Percentiles rank a stretch among this genome's conserved stretches.
These are phyloP conservation scores for Amylostereum chailletii DNA, from an alignment of 1,284 basidiomycete genomes.

Conservation along the genomic window DNA sequence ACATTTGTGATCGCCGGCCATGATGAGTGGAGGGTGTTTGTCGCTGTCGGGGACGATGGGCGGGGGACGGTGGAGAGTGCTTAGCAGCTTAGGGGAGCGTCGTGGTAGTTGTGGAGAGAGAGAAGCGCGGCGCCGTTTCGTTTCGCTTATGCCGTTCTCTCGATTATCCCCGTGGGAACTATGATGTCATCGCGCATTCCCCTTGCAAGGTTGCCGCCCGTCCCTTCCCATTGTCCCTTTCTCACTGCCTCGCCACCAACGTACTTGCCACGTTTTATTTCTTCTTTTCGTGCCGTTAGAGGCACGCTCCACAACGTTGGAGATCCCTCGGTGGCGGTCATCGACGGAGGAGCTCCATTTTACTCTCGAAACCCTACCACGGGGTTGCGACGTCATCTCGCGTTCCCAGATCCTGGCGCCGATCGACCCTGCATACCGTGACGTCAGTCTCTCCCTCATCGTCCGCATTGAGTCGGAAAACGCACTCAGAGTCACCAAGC, in stretches of 20 bases:
- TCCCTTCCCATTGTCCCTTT: not conserved
- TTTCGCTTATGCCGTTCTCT: not conserved
- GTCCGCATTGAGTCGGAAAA: no score
- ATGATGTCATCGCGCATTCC: not conserved
- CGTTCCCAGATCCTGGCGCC: no score
- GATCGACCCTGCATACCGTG: no score
- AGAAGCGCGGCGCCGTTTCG: not conserved
- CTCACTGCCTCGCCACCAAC: not conserved
- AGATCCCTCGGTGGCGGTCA: not conserved
- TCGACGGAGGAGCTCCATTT: not conserved
- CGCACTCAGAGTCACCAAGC: no score
- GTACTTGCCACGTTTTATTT: not conserved
- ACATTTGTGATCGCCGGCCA: slow-evolving; percentile 42
- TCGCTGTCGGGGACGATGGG: not conserved
- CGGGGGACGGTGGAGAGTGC: not conserved
- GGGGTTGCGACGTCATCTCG: not conserved
- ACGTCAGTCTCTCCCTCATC: no score
- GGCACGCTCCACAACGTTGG: not conserved
- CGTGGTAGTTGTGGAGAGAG: not conserved
- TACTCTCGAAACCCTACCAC: slow-evolving; percentile 1
- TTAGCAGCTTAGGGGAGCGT: not conserved
- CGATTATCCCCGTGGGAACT: not conserved
- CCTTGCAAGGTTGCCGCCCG: not conserved
- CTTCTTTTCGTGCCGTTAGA: not conserved
- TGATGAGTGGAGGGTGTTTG: slow-evolving; percentile 7